Evolutionary conservation across 2,329 filamentous ascomycete genomes (phyloP).

Genomic region (Verticillium alfalfae): DNA sequence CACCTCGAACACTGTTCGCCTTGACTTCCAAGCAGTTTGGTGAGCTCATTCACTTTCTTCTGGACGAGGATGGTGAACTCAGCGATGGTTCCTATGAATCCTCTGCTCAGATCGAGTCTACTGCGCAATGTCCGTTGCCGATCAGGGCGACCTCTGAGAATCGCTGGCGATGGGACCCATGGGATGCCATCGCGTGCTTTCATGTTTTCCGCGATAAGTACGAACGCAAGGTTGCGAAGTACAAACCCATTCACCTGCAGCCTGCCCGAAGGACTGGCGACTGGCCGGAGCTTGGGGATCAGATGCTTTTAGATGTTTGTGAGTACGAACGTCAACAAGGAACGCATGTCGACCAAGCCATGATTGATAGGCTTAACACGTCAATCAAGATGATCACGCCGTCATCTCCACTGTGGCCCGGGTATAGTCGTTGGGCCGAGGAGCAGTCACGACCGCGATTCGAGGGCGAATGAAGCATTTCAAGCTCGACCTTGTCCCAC

Average conservation of each 20-base stretch:
- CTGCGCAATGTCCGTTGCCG: not conserved
- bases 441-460: too few relatives aligned
- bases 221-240: not conserved
- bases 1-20: not conserved
- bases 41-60: not conserved
- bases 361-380: not conserved
- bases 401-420: not conserved
- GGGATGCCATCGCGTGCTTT: not conserved
- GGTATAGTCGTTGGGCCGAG: too few relatives aligned
- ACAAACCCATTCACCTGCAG: not conserved
- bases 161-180: not conserved
- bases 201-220: not conserved
- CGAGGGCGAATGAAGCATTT: too few relatives aligned
- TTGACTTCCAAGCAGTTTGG: not conserved
- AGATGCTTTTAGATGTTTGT: not conserved
- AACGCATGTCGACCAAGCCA: not conserved
- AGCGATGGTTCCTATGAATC: not conserved
- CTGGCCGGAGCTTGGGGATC: not conserved
- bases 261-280: not conserved
- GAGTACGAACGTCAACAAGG: not conserved
- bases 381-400: not conserved
- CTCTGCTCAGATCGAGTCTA: not conserved
- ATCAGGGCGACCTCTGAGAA: not conserved
- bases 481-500: too few relatives aligned
- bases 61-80: not conserved